Percentiles rank a stretch among this genome's conserved stretches.
These are phyloP conservation scores for Trematosphaeria pertusa DNA, from an alignment of 2,329 filamentous ascomycete genomes.

Conservation along the genomic window DNA sequence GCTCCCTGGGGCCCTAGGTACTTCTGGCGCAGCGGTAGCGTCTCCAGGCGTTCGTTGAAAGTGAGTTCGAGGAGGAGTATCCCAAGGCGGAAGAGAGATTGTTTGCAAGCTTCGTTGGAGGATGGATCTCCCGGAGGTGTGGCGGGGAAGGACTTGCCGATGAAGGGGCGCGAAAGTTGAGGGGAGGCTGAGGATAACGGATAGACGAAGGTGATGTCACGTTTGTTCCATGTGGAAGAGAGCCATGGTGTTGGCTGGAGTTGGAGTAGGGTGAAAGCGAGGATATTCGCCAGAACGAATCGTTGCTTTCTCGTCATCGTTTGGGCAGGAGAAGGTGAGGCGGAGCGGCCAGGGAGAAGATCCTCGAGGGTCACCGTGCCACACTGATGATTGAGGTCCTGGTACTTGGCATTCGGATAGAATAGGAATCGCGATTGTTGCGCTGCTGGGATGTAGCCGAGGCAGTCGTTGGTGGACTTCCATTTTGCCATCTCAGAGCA, in stretches of 20 bases:
- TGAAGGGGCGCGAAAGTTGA: not conserved
- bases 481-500: not conserved
- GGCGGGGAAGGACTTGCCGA: not conserved
- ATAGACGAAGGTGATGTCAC: not conserved
- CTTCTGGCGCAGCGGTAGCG: not conserved
- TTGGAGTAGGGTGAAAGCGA: not conserved
- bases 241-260: not conserved
- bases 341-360: not conserved
- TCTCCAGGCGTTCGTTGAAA: not conserved
- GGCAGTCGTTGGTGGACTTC: not conserved
- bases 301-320: not conserved
- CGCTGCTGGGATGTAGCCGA: not conserved
- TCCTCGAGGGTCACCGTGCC: not conserved
- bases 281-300: not conserved
- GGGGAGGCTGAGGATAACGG: not conserved
- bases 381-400: not conserved
- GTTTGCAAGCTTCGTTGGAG: not conserved
- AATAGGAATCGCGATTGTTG: not conserved
- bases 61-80: constrained; percentile 1
- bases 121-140: not conserved
- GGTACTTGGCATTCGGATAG: not conserved
- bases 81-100: not conserved
- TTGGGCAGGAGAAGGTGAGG: not conserved
- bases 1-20: not conserved
- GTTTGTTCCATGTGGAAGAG: not conserved